Evolutionary conservation across 768 basidiomycete genomes (phyloP), one percentile per base, ranked within the genome.

Genomic region (Krasilnikovozyma curviuscula): DNA sequence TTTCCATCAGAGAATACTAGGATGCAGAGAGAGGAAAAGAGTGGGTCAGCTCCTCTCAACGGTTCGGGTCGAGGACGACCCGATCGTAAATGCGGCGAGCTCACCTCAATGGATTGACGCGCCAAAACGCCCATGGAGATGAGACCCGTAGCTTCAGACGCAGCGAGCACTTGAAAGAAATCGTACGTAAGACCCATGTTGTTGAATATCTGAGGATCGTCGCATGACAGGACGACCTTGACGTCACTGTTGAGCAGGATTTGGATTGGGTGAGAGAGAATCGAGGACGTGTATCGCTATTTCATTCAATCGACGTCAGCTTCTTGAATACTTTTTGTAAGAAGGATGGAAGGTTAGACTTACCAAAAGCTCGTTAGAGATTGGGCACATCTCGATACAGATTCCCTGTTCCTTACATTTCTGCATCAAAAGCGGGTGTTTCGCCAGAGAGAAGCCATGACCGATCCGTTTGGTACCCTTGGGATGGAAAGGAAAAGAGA

Each of bases 311-410:
- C 37, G 8, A 7, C 7, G 37, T 23, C n/a, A 23, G 23, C 7
- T 38, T n/a, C 40, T 16, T 24, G 40, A 18, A 32, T 19, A 40
- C 18, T 8, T 38, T 8, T 28, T 7, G 19, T 27, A 12, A 2
- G 16, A 14, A 38, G 10, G 32, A 37, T 18, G 14, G 21, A 5
- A 10, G 3, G 2, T 18, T 7, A 12, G 13, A 46, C 61, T 55
- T 59, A 80, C 79, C 61, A 83, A 63, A 31, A 83, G 74, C 56
- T 83, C 79, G 50, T 83, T 81, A 79, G 80, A 83, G 52, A 83
- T 81, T 1, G 82, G 81, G 59, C 81, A 83, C 21, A 81, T 71
- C 64, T 83, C 82, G 18, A 83, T 58, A 1, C 76, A 70, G 52
- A 84, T 78, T 5, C 67, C 68, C 44, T 67, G 68, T 54, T 80